These are phyloP conservation scores for Neurospora terricola DNA, from an alignment of 495 filamentous ascomycete genomes.

Conservation along the genomic window DNA sequence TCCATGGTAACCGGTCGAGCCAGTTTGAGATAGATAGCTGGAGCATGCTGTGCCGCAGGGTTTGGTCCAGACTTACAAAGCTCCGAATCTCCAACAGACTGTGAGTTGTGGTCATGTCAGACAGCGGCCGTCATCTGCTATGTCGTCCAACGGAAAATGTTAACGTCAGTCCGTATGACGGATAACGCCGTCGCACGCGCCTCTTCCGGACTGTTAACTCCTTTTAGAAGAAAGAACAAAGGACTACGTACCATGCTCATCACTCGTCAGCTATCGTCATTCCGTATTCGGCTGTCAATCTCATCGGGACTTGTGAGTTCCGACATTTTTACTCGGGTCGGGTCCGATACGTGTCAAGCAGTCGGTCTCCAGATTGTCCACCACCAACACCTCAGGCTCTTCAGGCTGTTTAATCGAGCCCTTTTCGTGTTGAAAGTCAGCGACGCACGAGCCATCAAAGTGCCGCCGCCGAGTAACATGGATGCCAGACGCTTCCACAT, in stretches of 20 bases:
- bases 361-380: not conserved
- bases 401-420: too few species aligned
- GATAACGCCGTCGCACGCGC: not conserved
- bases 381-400: not conserved
- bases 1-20: not conserved
- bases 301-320: not conserved
- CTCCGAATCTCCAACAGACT: not conserved
- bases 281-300: not conserved
- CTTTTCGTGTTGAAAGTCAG: not conserved
- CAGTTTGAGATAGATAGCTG: not conserved
- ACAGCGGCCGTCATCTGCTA: not conserved
- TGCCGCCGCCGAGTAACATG: not conserved
- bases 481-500: not conserved
- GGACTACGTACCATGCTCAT: not conserved
- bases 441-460: not conserved
- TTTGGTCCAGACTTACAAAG: not conserved
- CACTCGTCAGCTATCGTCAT: not conserved
- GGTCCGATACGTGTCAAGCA: not conserved
- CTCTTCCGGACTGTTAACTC: not conserved
- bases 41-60: not conserved
- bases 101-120: not conserved
- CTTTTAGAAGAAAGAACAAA: not conserved
- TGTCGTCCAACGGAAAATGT: not conserved
- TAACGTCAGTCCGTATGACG: not conserved
- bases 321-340: not conserved